These are phyloP conservation scores for Nicotiana tabacum DNA, from an alignment of 257 asterid genomes.

Conservation along the genomic window DNA sequence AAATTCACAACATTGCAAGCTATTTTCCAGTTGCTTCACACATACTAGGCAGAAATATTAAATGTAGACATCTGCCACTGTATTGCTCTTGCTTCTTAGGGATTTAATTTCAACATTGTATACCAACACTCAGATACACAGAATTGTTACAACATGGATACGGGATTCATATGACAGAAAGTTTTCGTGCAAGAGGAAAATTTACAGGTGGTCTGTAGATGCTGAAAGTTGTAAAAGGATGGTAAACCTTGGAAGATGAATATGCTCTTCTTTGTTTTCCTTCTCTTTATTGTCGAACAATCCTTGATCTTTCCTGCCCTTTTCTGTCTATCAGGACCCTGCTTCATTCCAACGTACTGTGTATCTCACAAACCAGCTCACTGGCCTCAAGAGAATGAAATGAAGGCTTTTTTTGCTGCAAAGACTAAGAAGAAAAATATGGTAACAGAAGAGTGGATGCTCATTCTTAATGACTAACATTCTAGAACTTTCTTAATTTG, in stretches of 20 bases:
- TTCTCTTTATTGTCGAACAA: background rate
- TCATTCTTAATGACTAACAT: background rate
- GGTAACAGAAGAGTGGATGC: background rate
- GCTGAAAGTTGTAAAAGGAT: background rate
- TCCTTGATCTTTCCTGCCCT: background rate
- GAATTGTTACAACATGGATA: background rate
- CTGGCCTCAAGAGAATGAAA: background rate
- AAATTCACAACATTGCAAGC: background rate
- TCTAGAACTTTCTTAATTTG: background rate
- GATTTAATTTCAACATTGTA: background rate
- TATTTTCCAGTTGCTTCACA: background rate
- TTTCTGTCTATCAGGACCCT: background rate
- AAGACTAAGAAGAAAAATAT: background rate
- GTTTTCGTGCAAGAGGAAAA: background rate
- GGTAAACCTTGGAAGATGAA: background rate
- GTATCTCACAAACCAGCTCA: constrained; percentile 1
- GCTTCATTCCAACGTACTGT: background rate
- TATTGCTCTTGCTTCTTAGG: background rate
- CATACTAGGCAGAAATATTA: background rate
- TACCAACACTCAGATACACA: background rate
- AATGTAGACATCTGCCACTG: background rate
- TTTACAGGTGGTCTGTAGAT: background rate
- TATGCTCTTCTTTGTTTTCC: background rate
- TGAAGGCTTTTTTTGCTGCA: background rate
- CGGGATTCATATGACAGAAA: background rate